These are phyloP conservation scores for Geosmithia morbida DNA, from an alignment of 2,329 filamentous ascomycete species.

Conservation along the genomic window DNA sequence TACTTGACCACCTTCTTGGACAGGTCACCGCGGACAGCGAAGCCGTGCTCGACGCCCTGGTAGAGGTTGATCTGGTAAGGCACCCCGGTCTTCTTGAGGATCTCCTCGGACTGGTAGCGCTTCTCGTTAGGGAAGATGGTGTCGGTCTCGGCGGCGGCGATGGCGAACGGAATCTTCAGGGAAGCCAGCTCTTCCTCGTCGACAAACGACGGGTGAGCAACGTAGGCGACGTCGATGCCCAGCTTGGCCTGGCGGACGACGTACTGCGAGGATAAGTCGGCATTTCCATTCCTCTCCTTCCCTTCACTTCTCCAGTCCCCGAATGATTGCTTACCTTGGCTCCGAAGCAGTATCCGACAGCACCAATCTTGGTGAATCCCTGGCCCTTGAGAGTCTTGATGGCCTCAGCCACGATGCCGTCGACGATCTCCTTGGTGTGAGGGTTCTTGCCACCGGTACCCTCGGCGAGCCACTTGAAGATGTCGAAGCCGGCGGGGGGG, in stretches of 20 bases:
- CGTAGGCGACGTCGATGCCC: constrained; percentile 42
- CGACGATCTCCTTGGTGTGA: constrained; percentile 16
- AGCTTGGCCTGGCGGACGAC: constrained; percentile 48
- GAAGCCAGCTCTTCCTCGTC: constrained; percentile 42
- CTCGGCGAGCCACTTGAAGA: constrained; percentile 18
- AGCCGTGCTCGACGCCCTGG: constrained; percentile 56
- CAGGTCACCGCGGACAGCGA: constrained; percentile 53
- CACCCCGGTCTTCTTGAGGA: constrained; percentile 34
- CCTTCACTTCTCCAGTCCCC: neutral
- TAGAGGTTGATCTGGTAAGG: constrained; percentile 60
- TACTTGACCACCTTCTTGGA: constrained; percentile 38
- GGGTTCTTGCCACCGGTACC: constrained; percentile 33
- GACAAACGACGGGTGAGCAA: constrained; percentile 51
- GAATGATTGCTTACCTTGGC: constrained; percentile 27
- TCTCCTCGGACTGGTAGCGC: constrained; percentile 42
- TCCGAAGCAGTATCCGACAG: constrained; percentile 52
- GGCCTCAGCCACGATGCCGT: constrained; percentile 16
- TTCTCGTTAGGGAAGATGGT: constrained; percentile 39
- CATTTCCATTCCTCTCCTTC: neutral
- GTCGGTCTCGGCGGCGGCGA: constrained; percentile 51
- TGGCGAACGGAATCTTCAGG: constrained; percentile 40
- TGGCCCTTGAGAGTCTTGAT: constrained; percentile 41
- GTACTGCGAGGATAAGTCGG: constrained; percentile 29
- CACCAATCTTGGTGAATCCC: constrained; percentile 37
- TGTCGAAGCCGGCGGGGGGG: constrained; percentile 11